phyloP scores from a whole-genome alignment of 2,329 filamentous ascomycete species.

The Lecanicillium sp. region DNA sequence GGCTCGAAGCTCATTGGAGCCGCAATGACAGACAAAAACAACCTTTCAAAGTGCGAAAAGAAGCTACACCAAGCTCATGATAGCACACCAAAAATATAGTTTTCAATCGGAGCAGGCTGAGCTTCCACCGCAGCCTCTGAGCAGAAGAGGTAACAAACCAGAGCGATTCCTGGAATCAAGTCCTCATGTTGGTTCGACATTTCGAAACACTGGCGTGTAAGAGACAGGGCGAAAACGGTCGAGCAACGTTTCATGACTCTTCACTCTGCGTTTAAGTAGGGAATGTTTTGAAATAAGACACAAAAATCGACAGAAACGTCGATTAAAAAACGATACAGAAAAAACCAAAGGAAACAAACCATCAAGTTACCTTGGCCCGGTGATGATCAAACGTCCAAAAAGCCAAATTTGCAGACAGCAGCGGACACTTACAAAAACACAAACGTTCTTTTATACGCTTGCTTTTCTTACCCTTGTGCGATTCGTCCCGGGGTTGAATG shows the following conservation, averaged over 20 bases:
- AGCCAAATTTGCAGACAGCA: conserved; percentile 45
- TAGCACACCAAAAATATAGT: conserved; percentile 31
- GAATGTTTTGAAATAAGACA: too few species aligned
- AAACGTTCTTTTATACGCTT: not conserved
- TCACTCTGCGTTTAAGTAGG: too few species aligned
- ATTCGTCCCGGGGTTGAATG: not conserved
- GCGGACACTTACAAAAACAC: not conserved
- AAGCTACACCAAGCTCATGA: conserved; percentile 17
- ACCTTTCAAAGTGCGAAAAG: not conserved
- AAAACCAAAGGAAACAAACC: not conserved
- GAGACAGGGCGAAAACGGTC: too few species aligned
- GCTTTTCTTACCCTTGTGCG: not conserved
- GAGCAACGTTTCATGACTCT: too few species aligned
- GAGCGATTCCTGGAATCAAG: too few species aligned
- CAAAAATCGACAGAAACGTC: too few species aligned
- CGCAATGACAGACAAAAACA: conserved; percentile 27
- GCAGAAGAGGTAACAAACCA: too few species aligned
- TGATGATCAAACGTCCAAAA: conserved; percentile 48
- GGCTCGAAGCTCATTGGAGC: conserved; percentile 15
- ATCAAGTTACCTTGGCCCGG: conserved; percentile 21
- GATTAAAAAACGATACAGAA: conserved; percentile 6
- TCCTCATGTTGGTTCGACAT: too few species aligned
- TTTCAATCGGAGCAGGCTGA: conserved; percentile 45
- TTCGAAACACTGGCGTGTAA: too few species aligned
- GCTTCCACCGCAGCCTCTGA: too few species aligned